Evolutionary conservation across 441 rosid genomes (phyloP), one percentile per base, ranked within the genome.

Genomic region (Euphorbia celastroides): DNA sequence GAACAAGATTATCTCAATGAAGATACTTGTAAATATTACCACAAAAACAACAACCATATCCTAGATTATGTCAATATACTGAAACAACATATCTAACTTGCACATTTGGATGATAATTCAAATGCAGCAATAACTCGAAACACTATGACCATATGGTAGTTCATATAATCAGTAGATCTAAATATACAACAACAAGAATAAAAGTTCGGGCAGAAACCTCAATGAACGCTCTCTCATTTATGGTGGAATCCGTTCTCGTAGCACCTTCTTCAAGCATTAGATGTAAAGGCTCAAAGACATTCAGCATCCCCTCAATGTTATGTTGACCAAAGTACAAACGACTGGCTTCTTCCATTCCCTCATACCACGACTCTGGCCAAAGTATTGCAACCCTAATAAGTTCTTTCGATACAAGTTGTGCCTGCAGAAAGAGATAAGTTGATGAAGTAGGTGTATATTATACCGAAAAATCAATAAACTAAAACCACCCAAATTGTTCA

Each of bases 281-380:
- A 78, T 96, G 99, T 77, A 89, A 82, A 57, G 99, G 99, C 76
- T 93, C 99, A 82, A 96, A 83, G 23, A 81, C 96, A 74, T 96
- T 92, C 58, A 93, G 82, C 99, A 96, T 96, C 61, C 94, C 96
- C 83, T 96, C 99, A 77, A 86, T 86, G 78, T 96, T 96, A 78
- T 84, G 98, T 81, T 96, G 98, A 71, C 99, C 98, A 72, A 93
- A 96, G 79, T 84, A 96, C 79, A 96, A 79, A 62, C 99, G 99
- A 77, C 99, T 96, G 62, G 99, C 99, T 84, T 96, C 99, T 89
- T 96, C 99, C 78, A 96, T 73, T 32, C 84, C 97, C 76, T 95
- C 99, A 75, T 95, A 97, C 98, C 99, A 95, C 83, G 77, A 72
- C 72, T 95, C 99, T 77, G 92, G 98, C 99, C 99, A 95, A 72